Conservation (phyloP, 345 rosid genomes). For the Linum lewisii region DNA sequence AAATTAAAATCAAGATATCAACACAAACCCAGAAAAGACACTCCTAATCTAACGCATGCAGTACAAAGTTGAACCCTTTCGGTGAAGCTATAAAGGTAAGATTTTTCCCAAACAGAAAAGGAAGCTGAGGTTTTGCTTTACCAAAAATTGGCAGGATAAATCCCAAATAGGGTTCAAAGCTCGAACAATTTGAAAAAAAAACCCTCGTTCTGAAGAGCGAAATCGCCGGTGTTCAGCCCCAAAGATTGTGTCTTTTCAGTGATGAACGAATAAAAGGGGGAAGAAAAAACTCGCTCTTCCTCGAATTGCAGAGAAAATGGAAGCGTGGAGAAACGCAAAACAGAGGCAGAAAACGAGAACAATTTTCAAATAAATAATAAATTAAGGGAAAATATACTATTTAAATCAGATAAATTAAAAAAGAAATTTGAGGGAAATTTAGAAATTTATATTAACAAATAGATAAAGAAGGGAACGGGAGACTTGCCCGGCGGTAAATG, state of each 20-base stretch:
- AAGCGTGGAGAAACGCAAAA: not conserved
- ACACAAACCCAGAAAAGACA: too few species aligned
- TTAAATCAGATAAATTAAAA: too few species aligned
- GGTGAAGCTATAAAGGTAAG: too few species aligned
- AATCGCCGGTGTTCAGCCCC: not conserved
- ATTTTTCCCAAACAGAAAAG: slow-evolving; percentile 7
- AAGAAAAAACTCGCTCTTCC: too few species aligned
- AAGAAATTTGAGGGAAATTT: not conserved
- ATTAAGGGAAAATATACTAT: not conserved
- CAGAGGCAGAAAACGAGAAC: not conserved
- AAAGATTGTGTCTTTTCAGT: not conserved
- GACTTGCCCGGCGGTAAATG: not conserved
- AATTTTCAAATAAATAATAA: too few species aligned
- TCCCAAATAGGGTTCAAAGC: not conserved
- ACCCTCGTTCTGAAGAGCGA: not conserved
- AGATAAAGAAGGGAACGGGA: not conserved
- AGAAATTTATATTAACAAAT: too few species aligned
- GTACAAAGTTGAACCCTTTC: too few species aligned
- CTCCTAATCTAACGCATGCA: too few species aligned
- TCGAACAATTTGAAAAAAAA: not conserved
- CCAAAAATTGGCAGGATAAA: not conserved
- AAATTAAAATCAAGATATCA: too few species aligned
- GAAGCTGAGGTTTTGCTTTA: slow-evolving; percentile 5
- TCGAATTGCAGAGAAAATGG: too few species aligned
- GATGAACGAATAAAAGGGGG: not conserved